These are phyloP conservation scores for Fonsecaea nubica DNA, from an alignment of 2,329 filamentous ascomycete genomes.

Conservation along the genomic window DNA sequence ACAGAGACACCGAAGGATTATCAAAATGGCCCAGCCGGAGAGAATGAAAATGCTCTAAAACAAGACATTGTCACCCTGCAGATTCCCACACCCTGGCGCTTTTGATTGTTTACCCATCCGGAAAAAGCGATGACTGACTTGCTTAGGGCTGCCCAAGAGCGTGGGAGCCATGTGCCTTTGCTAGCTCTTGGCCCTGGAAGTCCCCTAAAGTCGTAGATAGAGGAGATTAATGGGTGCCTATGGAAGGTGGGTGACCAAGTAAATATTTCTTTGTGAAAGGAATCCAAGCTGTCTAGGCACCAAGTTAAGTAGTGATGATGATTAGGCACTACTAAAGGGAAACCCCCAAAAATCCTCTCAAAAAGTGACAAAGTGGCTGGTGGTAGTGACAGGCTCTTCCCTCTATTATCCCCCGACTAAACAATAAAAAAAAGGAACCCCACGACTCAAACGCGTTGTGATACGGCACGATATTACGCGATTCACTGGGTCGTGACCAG, in stretches of 20 bases:
- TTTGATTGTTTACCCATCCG: conserved; percentile 22
- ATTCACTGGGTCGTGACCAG: conserved; percentile 19
- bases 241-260: neutral
- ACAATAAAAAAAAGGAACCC: conserved; percentile 5
- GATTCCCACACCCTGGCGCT: conserved; percentile 2
- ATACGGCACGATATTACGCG: conserved; percentile 16
- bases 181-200: neutral
- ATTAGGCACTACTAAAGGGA: neutral
- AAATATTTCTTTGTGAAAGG: neutral
- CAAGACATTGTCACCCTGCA: neutral
- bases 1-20: neutral
- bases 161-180: conserved; percentile 20
- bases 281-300: neutral
- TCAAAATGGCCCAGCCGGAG: neutral
- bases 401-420: neutral
- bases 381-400: neutral
- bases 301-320: neutral
- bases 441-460: conserved; percentile 19
- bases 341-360: neutral
- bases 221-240: neutral
- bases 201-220: neutral
- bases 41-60: neutral
- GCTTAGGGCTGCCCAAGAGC: conserved; percentile 10
- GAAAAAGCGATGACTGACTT: conserved; percentile 17
- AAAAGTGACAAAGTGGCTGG: neutral